Evolutionary conservation across 768 basidiomycete genomes (phyloP).

Genomic region (Lactarius hatsudake): DNA sequence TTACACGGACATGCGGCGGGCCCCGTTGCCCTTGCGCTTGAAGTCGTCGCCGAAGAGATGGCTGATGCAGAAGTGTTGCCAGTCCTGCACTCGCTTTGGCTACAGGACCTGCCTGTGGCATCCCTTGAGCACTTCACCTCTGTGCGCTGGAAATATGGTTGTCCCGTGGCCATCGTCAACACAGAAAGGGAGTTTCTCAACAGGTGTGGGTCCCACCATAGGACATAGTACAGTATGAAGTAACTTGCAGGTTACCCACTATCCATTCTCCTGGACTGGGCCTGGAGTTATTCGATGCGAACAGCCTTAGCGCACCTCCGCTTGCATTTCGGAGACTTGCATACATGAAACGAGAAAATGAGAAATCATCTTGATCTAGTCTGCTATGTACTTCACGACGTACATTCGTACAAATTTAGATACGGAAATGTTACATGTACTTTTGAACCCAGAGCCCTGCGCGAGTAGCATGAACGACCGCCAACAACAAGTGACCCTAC

Average conservation of each 20-base stretch:
- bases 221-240: neutral
- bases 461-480: neutral
- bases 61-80: neutral
- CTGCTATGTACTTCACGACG: too few relatives aligned
- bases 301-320: neutral
- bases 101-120: neutral
- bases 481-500: neutral
- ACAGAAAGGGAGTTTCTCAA: neutral
- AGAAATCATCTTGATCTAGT: neutral
- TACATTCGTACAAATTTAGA: neutral
- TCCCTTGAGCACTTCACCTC: neutral
- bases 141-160: neutral
- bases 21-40: neutral
- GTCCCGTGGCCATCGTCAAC: neutral
- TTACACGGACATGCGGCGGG: neutral
- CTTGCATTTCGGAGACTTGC: neutral
- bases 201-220: neutral
- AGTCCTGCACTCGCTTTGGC: neutral
- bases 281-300: neutral
- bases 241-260: neutral
- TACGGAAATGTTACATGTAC: neutral
- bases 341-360: neutral
- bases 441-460: neutral
- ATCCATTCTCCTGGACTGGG: neutral
- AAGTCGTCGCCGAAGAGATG: neutral